Evolutionary conservation across 768 basidiomycete species (phyloP).

Genomic region (Collybiopsis confluens): DNA sequence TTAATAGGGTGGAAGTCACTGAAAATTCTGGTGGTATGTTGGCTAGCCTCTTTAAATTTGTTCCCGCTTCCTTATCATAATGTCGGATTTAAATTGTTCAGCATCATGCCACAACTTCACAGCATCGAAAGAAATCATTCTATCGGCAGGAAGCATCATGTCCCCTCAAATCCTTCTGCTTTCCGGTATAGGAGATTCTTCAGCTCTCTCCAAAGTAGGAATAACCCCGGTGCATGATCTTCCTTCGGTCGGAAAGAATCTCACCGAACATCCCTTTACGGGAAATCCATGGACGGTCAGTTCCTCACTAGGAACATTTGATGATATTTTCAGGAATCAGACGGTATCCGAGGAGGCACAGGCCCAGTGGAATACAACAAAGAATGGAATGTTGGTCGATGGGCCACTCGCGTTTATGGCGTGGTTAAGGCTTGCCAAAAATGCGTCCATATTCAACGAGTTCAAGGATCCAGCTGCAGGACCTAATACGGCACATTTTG

Average conservation of each 20-base stretch:
- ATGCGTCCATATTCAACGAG: conserved; percentile 11
- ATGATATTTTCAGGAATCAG: conserved; percentile 11
- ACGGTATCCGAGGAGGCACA: conserved; percentile 10
- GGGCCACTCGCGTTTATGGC: conserved; percentile 18
- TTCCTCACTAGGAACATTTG: conserved; percentile 11
- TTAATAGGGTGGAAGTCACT: neutral
- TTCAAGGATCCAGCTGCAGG: conserved; percentile 27
- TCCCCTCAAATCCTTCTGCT: conserved; percentile 23
- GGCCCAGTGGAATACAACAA: conserved; percentile 17
- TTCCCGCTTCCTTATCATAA: conserved; percentile 8
- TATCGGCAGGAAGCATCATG: conserved; percentile 24
- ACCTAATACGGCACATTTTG: conserved; percentile 23
- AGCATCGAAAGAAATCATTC: conserved; percentile 25
- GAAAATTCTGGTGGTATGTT: neutral
- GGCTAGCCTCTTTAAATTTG: conserved; percentile 11
- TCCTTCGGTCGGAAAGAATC: conserved; percentile 19
- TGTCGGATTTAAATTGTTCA: conserved; percentile 9
- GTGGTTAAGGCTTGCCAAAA: conserved; percentile 23
- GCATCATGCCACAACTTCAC: conserved; percentile 10
- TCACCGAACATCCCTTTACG: conserved; percentile 18
- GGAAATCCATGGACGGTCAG: conserved; percentile 11
- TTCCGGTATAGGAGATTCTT: conserved; percentile 17
- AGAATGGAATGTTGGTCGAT: conserved; percentile 20
- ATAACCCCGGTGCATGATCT: conserved; percentile 14
- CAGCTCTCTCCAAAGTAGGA: conserved; percentile 8